Percentiles rank a stretch among this genome's conserved stretches.
phyloP scores from a whole-genome alignment of 2,329 filamentous ascomycete species.

The Dactylellina drechsleri region DNA sequence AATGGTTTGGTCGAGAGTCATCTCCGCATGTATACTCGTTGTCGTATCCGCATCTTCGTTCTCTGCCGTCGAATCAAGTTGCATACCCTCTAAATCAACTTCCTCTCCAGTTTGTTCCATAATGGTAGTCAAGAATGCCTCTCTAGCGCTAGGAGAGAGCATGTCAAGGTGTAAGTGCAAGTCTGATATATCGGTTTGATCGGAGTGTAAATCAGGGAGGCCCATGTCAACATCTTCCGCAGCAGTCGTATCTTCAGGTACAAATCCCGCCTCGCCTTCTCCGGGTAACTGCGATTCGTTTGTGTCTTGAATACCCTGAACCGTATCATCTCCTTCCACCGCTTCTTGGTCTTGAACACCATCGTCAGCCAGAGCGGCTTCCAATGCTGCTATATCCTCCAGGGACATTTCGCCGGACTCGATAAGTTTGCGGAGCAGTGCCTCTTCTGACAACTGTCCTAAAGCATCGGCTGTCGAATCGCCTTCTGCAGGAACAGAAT shows the following conservation, averaged over 20 bases:
- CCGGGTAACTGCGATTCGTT: background rate
- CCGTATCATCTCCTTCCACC: background rate
- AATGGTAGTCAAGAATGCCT: conserved; percentile 33
- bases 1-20: background rate
- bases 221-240: conserved; percentile 9
- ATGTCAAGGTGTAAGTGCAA: conserved; percentile 41
- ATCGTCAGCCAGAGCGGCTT: conserved; percentile 31
- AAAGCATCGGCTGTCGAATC: background rate
- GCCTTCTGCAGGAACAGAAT: conserved; percentile 7
- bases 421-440: conserved; percentile 21
- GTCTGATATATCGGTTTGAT: conserved; percentile 48
- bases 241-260: background rate
- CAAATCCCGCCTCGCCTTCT: background rate
- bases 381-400: conserved; percentile 43
- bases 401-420: conserved; percentile 45
- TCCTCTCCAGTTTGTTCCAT: conserved; percentile 21
- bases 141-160: conserved; percentile 31
- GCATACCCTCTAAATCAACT: conserved; percentile 24
- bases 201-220: conserved; percentile 37
- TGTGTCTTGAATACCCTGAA: background rate
- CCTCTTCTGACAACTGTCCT: conserved; percentile 29
- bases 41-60: background rate
- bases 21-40: background rate
- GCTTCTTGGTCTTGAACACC: conserved; percentile 10
- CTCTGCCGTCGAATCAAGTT: conserved; percentile 6